Evolutionary conservation across 1,139 yeast species (phyloP), one percentile per base, ranked within the genome.

Genomic region (Nakaseomyces bracarensis): DNA sequence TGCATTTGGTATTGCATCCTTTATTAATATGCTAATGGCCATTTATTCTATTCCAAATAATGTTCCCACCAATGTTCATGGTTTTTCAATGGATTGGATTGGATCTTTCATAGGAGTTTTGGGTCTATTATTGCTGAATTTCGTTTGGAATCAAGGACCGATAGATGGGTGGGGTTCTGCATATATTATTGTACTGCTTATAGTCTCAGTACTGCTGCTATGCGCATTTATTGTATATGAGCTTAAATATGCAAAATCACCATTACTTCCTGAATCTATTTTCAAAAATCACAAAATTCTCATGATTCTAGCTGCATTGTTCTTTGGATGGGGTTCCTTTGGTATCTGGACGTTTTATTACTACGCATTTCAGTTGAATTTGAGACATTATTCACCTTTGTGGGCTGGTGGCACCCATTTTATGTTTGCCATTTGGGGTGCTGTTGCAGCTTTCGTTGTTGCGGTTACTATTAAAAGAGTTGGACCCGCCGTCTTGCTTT

Each of bases 311-410:
- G 42, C 49, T 1, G 53, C 60, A 5, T 47, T 63, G 55, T 53
- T 55, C 40, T 60, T 73, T 28, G 80, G 80, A 1, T 75, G 80
- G 80, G 77, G 77, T 0, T 70, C 77, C 10, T 75, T 74, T 54
- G 78, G 79, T 3, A 64, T 74, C 6, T 74, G 77, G 75, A 70
- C 60, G 1, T 64, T 52, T 39, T 64, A 63, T 40, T 60, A 58
- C 38, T 62, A 63, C 49, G 46, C 57, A 54, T 65, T 72, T 21
- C 52, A 70, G 26, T 51, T 74, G 30, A 71, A 73, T 46, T 54
- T 74, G 27, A 65, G 77, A 41, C 51, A 65, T 8, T 71, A 71
- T 47, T 56, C 70, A 6, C 68, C 80, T 2, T 58, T 73, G 11
- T 52, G 58, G 45, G 69, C 70, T 1, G 70, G 71, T 1, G 61